Evolutionary conservation across 179 eudicot genomes (phyloP).

Genomic region (Beta corolliflora): DNA sequence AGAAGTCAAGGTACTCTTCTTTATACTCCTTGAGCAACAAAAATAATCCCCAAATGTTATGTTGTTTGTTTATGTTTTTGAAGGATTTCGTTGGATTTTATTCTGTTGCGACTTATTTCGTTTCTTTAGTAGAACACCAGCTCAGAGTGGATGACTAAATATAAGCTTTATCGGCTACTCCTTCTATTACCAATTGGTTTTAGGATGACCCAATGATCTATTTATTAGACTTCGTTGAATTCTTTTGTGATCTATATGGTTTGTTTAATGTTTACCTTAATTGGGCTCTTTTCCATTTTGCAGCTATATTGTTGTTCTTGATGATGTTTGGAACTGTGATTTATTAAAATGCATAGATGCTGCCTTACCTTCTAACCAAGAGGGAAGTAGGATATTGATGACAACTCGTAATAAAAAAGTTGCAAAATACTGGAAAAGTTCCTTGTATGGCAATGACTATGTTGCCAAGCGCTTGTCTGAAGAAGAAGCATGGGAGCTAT

Average conservation of each 20-base stretch:
- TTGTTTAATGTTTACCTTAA: background rate
- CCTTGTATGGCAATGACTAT: background rate
- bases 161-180: too few species aligned
- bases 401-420: background rate
- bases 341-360: background rate
- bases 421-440: background rate
- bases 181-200: too few species aligned
- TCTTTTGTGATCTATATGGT: background rate
- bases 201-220: too few species aligned
- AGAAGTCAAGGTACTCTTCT: background rate
- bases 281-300: background rate
- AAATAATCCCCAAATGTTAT: too few species aligned
- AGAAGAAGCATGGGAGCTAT: background rate
- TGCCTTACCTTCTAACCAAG: background rate
- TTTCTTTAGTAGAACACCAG: too few species aligned
- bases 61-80: too few species aligned
- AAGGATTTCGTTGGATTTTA: too few species aligned
- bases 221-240: background rate
- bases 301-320: constrained; percentile 1
- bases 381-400: background rate
- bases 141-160: too few species aligned
- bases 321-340: background rate
- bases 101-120: too few species aligned
- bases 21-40: too few species aligned
- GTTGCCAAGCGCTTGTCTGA: background rate